Conservation (phyloP, 139 green algal species). For the Chlamydomonas sp. region DNA sequence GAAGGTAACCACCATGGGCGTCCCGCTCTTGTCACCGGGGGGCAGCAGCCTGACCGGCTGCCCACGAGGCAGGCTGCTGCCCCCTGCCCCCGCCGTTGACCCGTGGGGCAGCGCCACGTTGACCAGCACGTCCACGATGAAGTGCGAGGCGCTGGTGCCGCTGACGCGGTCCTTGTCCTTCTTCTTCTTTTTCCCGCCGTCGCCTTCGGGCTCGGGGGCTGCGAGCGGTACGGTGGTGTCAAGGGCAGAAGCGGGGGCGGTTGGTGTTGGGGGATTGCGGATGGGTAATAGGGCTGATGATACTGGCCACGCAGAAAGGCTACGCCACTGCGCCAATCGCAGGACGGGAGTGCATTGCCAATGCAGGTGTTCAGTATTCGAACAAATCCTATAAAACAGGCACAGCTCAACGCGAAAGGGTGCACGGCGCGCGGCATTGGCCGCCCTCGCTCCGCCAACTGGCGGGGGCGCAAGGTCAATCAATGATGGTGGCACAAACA, state of each 20-base stretch:
- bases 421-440: too few species aligned
- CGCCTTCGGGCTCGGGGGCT: not conserved
- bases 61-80: conserved; percentile 2
- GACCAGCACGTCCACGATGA: conserved; percentile 85
- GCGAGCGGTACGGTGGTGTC: not conserved
- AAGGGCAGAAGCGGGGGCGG: not conserved
- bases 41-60: conserved; percentile 41
- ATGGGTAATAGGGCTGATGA: too few species aligned
- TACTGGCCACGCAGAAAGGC: too few species aligned
- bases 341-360: too few species aligned
- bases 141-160: conserved; percentile 44
- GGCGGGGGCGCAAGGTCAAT: too few species aligned
- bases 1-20: conserved; percentile 67
- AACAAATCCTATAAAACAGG: not conserved
- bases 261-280: too few species aligned
- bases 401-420: too few species aligned
- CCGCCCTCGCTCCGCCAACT: too few species aligned
- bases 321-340: too few species aligned
- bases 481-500: too few species aligned
- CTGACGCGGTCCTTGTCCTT: not conserved
- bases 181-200: not conserved
- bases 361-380: not conserved
- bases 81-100: not conserved
- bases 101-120: conserved; percentile 39
- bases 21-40: conserved; percentile 32